Base-by-base conservation (phyloP, 306 rosid species). In the Cicer bijugum region DNA sequence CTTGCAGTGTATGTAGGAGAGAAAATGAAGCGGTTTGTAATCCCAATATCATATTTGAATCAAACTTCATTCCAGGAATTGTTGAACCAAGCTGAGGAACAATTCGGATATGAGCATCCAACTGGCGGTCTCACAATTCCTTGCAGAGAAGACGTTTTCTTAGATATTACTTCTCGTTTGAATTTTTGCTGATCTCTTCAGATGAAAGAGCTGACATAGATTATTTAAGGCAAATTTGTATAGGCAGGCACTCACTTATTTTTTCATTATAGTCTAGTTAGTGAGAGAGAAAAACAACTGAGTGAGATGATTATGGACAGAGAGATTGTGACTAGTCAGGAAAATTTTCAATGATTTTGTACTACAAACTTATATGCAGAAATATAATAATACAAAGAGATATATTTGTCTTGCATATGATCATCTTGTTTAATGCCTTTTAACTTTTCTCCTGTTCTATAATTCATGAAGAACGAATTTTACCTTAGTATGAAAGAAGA, bases 101-200 rank as follows among this genome's bases (percentile, higher is more conserved):
- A 83, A 59, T 83, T 83, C 45, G 81, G 87, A 71, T 86, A 80
- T 72, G 82, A 81, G 52, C 89, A 86, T 83, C 84, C 85, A 15
- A 75, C 17, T 47, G 89, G 89, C 0, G 85, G 87, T 28, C 85
- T 86, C 68, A 75, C 87, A 7, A 83, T 83, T 75, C 84, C 85
- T 61, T 86, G 82, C 63, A 58, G 62, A 5, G 82, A 83, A 67
- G 59, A 59, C 12, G 51, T 15, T 28, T 80, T 74, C 76, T 69
- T 47, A 2, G 39, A 76, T 0, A 37, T 67, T 43, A 76, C 68
- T 70, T 84, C 84, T 77, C 1, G 38, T 28, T 23, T 57, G 40
- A 57, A 28, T 57, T 0, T 57, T 14, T 10, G 63, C 40, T 57
- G 12, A 12, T 40, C 9, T 33, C 20, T 48, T 9, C 0, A 8